phyloP scores from a whole-genome alignment of 2,329 filamentous ascomycete genomes.

The Colletotrichum brevisporum region DNA sequence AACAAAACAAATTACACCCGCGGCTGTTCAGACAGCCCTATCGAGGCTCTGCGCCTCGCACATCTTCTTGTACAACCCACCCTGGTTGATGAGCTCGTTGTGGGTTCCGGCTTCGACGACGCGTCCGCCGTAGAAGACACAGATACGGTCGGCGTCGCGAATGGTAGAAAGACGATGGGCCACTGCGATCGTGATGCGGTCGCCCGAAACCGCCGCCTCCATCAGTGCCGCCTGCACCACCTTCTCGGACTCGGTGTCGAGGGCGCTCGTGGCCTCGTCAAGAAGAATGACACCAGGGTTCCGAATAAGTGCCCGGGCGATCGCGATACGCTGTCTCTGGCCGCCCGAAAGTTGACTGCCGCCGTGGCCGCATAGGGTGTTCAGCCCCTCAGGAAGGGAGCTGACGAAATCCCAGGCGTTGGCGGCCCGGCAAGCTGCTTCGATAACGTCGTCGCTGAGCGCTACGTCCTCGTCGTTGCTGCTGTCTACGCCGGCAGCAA shows the following conservation, averaged over 20 bases:
- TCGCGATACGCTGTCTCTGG: conserved; percentile 79
- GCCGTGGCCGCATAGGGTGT: conserved; percentile 74
- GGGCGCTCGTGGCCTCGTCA: conserved; percentile 77
- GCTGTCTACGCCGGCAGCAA: conserved; percentile 60
- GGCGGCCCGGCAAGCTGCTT: conserved; percentile 65
- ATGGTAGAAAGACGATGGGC: conserved; percentile 42
- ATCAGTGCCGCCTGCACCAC: conserved; percentile 74
- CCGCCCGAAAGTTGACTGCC: conserved; percentile 80
- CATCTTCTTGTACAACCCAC: conserved; percentile 38
- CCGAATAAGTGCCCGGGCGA: conserved; percentile 78
- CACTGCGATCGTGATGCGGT: conserved; percentile 39
- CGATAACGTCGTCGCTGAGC: conserved; percentile 55
- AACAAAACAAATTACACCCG: no score
- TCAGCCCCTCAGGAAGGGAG: conserved; percentile 68
- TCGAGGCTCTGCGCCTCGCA: conserved; percentile 38
- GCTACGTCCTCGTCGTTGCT: not conserved
- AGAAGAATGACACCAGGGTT: conserved; percentile 76
- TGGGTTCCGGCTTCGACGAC: conserved; percentile 33
- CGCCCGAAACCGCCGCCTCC: conserved; percentile 43
- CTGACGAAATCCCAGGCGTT: conserved; percentile 71
- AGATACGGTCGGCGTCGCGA: conserved; percentile 40
- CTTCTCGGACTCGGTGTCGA: conserved; percentile 77
- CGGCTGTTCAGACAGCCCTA: not conserved
- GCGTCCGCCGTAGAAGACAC: conserved; percentile 29
- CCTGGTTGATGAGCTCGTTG: conserved; percentile 19